These are phyloP conservation scores for Guyanaporus albipodus DNA, from an alignment of 768 basidiomycete species.

Conservation along the genomic window DNA sequence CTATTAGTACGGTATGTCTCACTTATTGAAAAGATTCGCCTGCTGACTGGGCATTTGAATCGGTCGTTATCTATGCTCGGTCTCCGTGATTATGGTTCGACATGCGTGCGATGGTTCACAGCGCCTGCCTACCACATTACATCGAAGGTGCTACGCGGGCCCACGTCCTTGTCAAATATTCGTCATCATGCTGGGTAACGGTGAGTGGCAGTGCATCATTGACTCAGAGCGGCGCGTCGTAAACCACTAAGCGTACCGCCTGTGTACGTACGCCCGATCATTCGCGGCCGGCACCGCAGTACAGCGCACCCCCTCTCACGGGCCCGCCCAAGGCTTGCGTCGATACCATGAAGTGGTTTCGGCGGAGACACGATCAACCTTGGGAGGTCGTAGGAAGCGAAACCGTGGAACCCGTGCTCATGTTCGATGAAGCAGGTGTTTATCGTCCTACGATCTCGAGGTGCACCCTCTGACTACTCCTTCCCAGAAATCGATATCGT, in stretches of 20 bases:
- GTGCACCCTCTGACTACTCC: slow-evolving; percentile 5
- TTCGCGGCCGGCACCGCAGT: slow-evolving; percentile 19
- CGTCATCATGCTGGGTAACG: neutral
- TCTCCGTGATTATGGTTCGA: neutral
- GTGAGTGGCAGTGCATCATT: slow-evolving; percentile 22
- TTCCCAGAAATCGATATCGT: slow-evolving; percentile 55
- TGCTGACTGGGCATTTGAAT: neutral
- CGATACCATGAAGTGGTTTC: slow-evolving; percentile 38
- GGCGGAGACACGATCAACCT: slow-evolving; percentile 50
- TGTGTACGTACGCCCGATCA: slow-evolving; percentile 10
- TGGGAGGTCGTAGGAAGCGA: slow-evolving; percentile 79
- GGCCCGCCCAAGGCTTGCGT: slow-evolving; percentile 16
- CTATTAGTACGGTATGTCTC: neutral
- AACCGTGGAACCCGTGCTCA: slow-evolving; percentile 59
- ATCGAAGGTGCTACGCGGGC: neutral
- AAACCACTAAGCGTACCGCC: slow-evolving; percentile 15
- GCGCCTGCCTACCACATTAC: neutral
- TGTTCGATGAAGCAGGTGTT: slow-evolving; percentile 61
- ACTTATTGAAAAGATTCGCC: neutral
- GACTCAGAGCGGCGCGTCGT: slow-evolving; percentile 9
- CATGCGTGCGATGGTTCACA: neutral
- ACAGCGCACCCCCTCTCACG: slow-evolving; percentile 8
- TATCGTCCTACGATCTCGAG: slow-evolving; percentile 9
- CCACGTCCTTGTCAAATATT: neutral
- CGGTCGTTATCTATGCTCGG: neutral